phyloP scores from a whole-genome alignment of 2,329 filamentous ascomycete genomes.

The Fusarium sp. region DNA sequence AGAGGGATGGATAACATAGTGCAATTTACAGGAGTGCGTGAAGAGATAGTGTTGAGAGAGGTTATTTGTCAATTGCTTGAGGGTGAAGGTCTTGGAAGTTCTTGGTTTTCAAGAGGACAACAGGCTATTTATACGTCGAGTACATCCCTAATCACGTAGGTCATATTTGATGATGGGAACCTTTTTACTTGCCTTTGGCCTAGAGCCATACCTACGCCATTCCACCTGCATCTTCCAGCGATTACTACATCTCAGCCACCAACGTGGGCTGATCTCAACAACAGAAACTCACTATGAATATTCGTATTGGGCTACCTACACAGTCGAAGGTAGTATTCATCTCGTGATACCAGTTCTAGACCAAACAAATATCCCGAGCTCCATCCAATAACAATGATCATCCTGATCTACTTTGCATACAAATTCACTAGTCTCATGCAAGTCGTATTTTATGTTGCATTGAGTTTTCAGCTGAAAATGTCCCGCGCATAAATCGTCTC shows the following conservation, averaged over 20 bases:
- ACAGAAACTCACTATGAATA: background rate
- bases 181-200: too few relatives aligned
- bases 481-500: background rate
- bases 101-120: background rate
- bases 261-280: background rate
- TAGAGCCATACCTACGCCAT: background rate
- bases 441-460: background rate
- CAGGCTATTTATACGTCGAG: background rate
- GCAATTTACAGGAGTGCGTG: background rate
- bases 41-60: too few relatives aligned
- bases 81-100: background rate
- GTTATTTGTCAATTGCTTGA: fast-evolving
- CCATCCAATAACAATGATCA: background rate
- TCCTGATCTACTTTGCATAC: background rate
- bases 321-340: background rate
- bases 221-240: background rate
- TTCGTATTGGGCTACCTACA: background rate
- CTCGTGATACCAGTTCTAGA: background rate
- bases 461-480: background rate
- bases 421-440: background rate
- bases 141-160: fast-evolving
- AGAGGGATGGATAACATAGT: fast-evolving
- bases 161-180: background rate
- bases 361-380: background rate
- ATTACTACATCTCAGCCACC: background rate